Percentiles rank a stretch among this genome's conserved stretches.
Evolutionary conservation across 2,329 filamentous ascomycete species (phyloP).

Genomic region (Pestalotiopsis sp.): DNA sequence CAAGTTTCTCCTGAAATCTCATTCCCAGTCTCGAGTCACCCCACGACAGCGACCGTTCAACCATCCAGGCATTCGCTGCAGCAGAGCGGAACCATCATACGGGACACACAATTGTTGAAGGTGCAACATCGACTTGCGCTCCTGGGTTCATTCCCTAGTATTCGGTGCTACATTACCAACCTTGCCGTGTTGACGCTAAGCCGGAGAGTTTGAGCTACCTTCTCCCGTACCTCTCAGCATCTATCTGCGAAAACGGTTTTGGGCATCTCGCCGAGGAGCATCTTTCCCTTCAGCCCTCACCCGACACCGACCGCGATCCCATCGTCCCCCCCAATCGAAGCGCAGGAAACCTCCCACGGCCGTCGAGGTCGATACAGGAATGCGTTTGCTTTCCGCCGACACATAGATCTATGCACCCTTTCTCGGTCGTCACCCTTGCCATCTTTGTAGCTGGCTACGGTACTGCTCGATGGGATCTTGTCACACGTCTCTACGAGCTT

Average conservation of each 20-base stretch:
- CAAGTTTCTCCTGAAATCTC: neutral
- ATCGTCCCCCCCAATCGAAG: neutral
- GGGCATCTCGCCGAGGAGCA: neutral
- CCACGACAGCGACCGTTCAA: neutral
- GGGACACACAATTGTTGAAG: neutral
- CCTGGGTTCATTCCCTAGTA: neutral
- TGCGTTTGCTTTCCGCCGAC: slow-evolving; percentile 13
- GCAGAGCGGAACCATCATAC: neutral
- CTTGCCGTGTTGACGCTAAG: neutral
- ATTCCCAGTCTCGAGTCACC: neutral
- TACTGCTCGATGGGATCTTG: slow-evolving; percentile 97
- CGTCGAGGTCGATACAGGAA: neutral
- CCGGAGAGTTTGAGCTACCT: neutral
- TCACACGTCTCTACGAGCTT: slow-evolving; percentile 95
- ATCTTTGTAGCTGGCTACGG: slow-evolving; percentile 99
- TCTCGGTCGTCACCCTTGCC: slow-evolving; percentile 91
- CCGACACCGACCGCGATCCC: neutral
- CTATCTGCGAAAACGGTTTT: neutral
- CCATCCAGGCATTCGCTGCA: neutral
- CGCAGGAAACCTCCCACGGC: neutral
- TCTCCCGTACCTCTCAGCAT: neutral
- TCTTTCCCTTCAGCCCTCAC: neutral
- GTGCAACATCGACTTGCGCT: neutral
- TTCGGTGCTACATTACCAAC: neutral
- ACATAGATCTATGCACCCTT: slow-evolving; percentile 84